Percentiles rank a stretch among this genome's conserved stretches.
phyloP scores from a whole-genome alignment of 108 stramenopile genomes.

The Heterococcus sp. region DNA sequence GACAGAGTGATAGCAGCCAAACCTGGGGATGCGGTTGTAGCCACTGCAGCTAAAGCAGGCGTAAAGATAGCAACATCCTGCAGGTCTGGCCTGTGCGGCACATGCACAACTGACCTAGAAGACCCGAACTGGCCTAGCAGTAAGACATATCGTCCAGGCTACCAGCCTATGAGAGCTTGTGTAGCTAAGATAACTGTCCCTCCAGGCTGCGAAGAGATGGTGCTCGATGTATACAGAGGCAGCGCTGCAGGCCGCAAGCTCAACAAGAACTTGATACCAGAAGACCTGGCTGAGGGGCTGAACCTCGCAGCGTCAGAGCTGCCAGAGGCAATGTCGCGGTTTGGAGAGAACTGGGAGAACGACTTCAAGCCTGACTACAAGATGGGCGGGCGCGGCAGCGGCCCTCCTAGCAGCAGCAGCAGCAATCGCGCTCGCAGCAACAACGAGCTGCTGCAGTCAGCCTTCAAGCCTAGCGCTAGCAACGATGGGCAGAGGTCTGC shows the following conservation, averaged over 20 bases:
- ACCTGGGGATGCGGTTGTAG: not conserved
- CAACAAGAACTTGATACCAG: conserved; percentile 6
- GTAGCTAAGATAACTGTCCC: conserved; percentile 14
- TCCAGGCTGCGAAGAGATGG: conserved; percentile 37
- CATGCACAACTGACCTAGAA: conserved; percentile 44
- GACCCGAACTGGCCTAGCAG: conserved; percentile 11
- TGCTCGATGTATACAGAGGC: conserved; percentile 41
- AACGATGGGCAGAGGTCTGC: not conserved
- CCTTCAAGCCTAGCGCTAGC: not conserved
- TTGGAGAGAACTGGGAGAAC: conserved; percentile 35
- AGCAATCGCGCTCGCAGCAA: no score
- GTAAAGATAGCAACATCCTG: conserved; percentile 47
- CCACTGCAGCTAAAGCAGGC: conserved; percentile 36
- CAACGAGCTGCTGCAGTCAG: no score
- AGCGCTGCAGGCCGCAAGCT: conserved; percentile 20
- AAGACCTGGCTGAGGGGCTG: not conserved
- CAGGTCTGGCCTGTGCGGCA: conserved; percentile 47
- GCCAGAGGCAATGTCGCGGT: conserved; percentile 30
- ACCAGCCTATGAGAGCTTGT: conserved; percentile 42
- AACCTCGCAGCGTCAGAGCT: conserved; percentile 16
- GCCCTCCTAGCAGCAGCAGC: no score
- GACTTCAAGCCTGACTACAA: conserved; percentile 5
- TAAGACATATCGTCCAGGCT: conserved; percentile 45
- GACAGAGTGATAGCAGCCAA: not conserved
- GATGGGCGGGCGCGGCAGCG: not conserved